Conservation (phyloP, 2,329 filamentous ascomycete genomes). For the Aspergillus piperis region DNA sequence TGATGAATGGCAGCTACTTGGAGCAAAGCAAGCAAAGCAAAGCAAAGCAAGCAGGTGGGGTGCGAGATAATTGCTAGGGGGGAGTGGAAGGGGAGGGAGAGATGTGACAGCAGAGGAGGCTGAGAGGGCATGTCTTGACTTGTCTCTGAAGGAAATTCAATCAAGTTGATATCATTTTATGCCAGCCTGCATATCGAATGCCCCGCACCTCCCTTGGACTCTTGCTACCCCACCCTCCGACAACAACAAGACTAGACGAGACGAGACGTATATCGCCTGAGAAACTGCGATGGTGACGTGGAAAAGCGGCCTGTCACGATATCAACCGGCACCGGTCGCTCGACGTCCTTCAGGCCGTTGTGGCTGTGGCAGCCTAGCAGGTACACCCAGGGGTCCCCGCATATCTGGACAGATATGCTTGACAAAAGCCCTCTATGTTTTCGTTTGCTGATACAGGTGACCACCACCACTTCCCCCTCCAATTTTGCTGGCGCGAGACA, state of each 20-base stretch:
- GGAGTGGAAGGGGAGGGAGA: slow-evolving; percentile 6
- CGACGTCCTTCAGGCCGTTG: slow-evolving; percentile 26
- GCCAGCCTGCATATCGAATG: slow-evolving; percentile 14
- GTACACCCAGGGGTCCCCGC: slow-evolving; percentile 18
- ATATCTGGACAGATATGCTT: slow-evolving; percentile 13
- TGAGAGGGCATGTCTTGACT: slow-evolving; percentile 14
- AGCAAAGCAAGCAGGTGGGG: slow-evolving; percentile 18
- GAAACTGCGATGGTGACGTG: slow-evolving; percentile 32
- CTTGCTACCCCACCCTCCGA: slow-evolving; percentile 17
- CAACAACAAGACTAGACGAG: too few relatives aligned
- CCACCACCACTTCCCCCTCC: neutral
- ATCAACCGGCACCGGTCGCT: slow-evolving; percentile 29
- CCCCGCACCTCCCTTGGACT: slow-evolving; percentile 31
- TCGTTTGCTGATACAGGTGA: slow-evolving; percentile 17
- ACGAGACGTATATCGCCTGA: slow-evolving; percentile 21
- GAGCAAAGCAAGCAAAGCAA: neutral
- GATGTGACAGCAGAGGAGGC: slow-evolving; percentile 11
- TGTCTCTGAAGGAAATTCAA: slow-evolving; percentile 3
- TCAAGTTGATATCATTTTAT: slow-evolving; percentile 24
- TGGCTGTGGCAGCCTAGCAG: slow-evolving; percentile 30
- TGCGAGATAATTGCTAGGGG: slow-evolving; percentile 19
- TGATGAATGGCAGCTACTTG: slow-evolving; percentile 10
- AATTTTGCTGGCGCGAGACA: slow-evolving; percentile 17
- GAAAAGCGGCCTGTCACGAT: slow-evolving; percentile 31
- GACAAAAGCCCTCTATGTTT: slow-evolving; percentile 9